A percentile compares a stretch with the other conserved stretches of the same genome.
Evolutionary conservation across 2,329 filamentous ascomycete genomes (phyloP).

Genomic region (Trichophyton mentagrophytes): DNA sequence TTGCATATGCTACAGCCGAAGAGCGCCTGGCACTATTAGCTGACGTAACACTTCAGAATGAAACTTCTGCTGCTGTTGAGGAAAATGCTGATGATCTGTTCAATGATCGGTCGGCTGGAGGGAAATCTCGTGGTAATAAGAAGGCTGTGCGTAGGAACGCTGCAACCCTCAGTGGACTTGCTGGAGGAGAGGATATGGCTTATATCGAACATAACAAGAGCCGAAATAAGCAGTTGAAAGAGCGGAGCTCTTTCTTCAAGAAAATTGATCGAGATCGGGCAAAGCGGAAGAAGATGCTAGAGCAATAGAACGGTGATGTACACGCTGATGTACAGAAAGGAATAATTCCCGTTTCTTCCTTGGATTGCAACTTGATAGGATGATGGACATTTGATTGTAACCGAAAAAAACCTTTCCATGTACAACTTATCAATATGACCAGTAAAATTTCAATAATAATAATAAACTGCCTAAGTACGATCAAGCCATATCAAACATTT

Average conservation of each 20-base stretch:
- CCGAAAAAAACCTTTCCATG: too few relatives aligned
- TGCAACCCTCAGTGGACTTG: slow-evolving; percentile 71
- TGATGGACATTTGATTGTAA: too few relatives aligned
- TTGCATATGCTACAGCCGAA: slow-evolving; percentile 65
- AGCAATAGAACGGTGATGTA: slow-evolving; percentile 2
- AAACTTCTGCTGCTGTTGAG: slow-evolving; percentile 58
- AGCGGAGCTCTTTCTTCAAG: slow-evolving; percentile 52
- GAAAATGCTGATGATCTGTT: slow-evolving; percentile 58
- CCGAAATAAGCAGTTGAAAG: slow-evolving; percentile 54
- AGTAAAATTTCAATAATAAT: too few relatives aligned
- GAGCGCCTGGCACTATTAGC: slow-evolving; percentile 78
- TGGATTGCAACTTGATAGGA: too few relatives aligned
- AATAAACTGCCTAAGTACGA: too few relatives aligned
- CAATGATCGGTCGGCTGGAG: slow-evolving; percentile 40
- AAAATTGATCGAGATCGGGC: slow-evolving; percentile 52
- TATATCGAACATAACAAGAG: slow-evolving; percentile 74
- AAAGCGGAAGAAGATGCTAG: slow-evolving; percentile 38
- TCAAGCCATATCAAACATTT: too few relatives aligned
- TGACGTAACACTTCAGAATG: slow-evolving; percentile 79
- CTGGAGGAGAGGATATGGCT: slow-evolving; percentile 94
- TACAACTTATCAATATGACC: too few relatives aligned
- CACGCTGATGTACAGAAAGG: too few relatives aligned
- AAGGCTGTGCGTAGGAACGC: slow-evolving; percentile 63
- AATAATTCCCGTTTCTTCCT: too few relatives aligned
- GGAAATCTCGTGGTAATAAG: slow-evolving; percentile 34